Conservation (phyloP, 2,329 filamentous ascomycete genomes). For the Calonectria hawksworthii region DNA sequence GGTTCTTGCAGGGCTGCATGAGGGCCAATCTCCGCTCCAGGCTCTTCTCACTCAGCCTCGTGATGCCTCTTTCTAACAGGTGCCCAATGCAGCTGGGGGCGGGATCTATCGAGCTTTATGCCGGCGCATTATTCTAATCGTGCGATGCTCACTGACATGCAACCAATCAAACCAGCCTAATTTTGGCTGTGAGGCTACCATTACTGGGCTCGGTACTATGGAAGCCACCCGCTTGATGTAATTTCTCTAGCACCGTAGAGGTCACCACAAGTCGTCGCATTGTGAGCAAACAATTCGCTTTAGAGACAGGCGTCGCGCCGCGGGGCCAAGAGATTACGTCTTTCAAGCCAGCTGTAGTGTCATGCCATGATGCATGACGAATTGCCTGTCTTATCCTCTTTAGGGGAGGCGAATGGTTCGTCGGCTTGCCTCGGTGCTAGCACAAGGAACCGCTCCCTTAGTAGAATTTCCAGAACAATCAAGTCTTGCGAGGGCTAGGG, state of each 20-base stretch:
- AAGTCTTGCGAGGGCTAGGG: not conserved
- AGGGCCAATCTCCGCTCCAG: constrained; percentile 43
- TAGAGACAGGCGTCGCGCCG: constrained; percentile 27
- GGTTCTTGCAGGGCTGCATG: constrained; percentile 30
- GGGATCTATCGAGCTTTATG: constrained; percentile 26
- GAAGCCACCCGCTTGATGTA: constrained; percentile 32
- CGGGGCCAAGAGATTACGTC: constrained; percentile 27
- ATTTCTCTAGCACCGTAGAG: constrained; percentile 38
- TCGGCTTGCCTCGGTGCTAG: constrained; percentile 3
- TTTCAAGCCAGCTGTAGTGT: constrained; percentile 16
- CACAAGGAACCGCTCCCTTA: not conserved
- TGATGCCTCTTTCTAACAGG: constrained; percentile 35
- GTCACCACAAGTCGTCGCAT: constrained; percentile 28
- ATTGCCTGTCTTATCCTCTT: not conserved
- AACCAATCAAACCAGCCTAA: constrained; percentile 10
- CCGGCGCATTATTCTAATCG: not conserved
- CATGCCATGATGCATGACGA: constrained; percentile 11
- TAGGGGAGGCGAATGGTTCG: not conserved
- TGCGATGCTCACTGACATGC: constrained; percentile 6
- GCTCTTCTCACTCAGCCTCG: constrained; percentile 32
- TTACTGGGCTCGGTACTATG: constrained; percentile 21
- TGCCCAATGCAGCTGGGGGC: constrained; percentile 22
- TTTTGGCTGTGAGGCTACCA: constrained; percentile 4
- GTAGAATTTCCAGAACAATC: constrained; percentile 13
- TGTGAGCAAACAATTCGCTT: constrained; percentile 26